Conservation (phyloP, 2,329 filamentous ascomycete genomes). For the Dryadomyces quercivorus region DNA sequence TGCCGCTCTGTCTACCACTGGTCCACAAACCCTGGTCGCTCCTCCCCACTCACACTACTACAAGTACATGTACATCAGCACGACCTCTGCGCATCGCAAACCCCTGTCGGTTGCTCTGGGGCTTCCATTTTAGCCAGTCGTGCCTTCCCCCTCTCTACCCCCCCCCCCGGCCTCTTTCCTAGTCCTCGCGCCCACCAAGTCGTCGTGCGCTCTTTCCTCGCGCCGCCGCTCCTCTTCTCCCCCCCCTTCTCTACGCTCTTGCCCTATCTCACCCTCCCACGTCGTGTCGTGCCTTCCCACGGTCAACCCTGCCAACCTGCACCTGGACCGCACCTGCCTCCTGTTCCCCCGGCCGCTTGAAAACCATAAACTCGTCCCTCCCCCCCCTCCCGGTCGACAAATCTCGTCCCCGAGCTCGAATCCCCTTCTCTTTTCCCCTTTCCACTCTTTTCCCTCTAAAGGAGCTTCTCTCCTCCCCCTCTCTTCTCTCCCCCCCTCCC, state of each 20-base stretch:
- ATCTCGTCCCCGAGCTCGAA: constrained; percentile 4
- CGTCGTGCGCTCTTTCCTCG: constrained; percentile 2
- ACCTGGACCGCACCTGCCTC: constrained; percentile 5
- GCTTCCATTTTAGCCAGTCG: constrained; percentile 12
- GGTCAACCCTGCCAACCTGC: constrained; percentile 10
- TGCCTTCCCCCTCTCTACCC: constrained; percentile 6
- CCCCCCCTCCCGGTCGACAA: constrained; percentile 3
- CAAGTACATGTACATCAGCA: constrained; percentile 1
- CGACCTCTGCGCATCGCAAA: constrained; percentile 6
- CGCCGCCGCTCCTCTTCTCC: constrained; percentile 1
- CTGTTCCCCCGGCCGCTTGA: not conserved
- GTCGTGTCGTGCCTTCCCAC: not conserved
- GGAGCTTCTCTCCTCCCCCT: constrained; percentile 1
- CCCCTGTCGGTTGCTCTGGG: constrained; percentile 7
- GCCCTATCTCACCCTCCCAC: constrained; percentile 6
- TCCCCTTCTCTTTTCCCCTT: constrained; percentile 3
- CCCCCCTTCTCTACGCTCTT: constrained; percentile 16
- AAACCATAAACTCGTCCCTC: constrained; percentile 13
- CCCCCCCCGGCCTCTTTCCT: no score
- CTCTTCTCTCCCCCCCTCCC: not conserved
- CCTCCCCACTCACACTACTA: constrained; percentile 5
- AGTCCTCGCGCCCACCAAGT: not conserved
- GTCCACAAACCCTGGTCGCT: not conserved
- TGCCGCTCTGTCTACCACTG: not conserved
- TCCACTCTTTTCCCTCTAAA: constrained; percentile 4